These are phyloP conservation scores for Tetradesmus lagerheimii DNA, from an alignment of 139 green algal species.

Conservation along the genomic window DNA sequence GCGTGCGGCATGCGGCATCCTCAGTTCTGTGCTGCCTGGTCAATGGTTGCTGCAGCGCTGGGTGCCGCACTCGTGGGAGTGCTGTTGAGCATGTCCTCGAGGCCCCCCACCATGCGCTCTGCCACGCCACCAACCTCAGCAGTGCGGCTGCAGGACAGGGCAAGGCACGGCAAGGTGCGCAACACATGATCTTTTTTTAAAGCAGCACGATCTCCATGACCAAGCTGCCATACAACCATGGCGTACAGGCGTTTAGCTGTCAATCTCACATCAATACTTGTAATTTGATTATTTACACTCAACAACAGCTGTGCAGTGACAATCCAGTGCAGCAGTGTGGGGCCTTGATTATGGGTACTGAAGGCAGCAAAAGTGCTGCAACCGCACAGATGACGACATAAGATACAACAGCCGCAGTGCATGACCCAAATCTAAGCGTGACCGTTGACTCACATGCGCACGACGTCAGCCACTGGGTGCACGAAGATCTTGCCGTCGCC, in stretches of 20 bases:
- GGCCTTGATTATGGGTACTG: too few relatives aligned
- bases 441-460: constrained; percentile 73
- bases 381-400: too few relatives aligned
- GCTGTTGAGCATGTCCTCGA: constrained; percentile 63
- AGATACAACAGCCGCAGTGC: too few relatives aligned
- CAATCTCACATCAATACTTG: too few relatives aligned
- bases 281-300: too few relatives aligned
- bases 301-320: too few relatives aligned
- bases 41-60: constrained; percentile 1
- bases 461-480: constrained; percentile 84
- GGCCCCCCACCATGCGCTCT: constrained; percentile 85
- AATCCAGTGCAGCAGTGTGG: too few relatives aligned
- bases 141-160: constrained; percentile 70
- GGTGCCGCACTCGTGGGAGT: not conserved
- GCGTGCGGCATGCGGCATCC: not conserved
- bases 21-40: not conserved
- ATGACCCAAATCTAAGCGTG: not conserved
- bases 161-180: not conserved
- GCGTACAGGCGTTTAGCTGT: too few relatives aligned
- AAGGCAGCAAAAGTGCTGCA: too few relatives aligned
- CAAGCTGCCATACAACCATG: too few relatives aligned
- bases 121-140: constrained; percentile 80
- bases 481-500: constrained; percentile 95
- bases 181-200: too few relatives aligned
- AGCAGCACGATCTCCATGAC: too few relatives aligned